These are phyloP conservation scores for Pythium dissotocum DNA, from an alignment of 352 stramenopile genomes.

Conservation along the genomic window DNA sequence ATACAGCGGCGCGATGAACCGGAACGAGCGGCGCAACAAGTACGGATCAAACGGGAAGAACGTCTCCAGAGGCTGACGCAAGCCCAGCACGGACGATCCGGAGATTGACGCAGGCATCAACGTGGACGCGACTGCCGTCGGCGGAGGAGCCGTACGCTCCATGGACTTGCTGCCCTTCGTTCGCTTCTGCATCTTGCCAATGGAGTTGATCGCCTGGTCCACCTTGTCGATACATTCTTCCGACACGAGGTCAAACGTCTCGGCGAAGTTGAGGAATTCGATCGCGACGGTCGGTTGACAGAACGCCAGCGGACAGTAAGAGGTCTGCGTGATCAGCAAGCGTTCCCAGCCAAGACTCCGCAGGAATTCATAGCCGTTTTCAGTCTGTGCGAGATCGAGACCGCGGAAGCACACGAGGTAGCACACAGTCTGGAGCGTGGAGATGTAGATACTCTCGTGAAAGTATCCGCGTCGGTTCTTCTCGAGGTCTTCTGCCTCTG, in stretches of 20 bases:
- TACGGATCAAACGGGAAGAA: slow-evolving; percentile 99
- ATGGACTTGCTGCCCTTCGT: slow-evolving; percentile 55
- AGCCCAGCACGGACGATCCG: slow-evolving; percentile 36
- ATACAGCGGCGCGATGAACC: slow-evolving; percentile 93
- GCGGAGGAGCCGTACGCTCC: slow-evolving; percentile 60
- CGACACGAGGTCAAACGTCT: slow-evolving; percentile 75
- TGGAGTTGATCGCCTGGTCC: slow-evolving; percentile 65
- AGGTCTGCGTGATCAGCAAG: slow-evolving; percentile 52
- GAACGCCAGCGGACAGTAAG: slow-evolving; percentile 72
- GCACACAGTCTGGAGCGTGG: slow-evolving; percentile 93
- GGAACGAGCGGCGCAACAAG: slow-evolving; percentile 92
- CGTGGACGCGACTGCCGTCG: slow-evolving; percentile 27
- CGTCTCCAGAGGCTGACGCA: slow-evolving; percentile 69
- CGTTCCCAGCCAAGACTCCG: slow-evolving; percentile 82
- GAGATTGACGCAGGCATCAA: slow-evolving; percentile 29
- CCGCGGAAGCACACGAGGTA: slow-evolving; percentile 98
- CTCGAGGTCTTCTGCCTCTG: slow-evolving; percentile 33
- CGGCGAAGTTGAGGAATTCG: slow-evolving; percentile 82
- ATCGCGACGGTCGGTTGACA: slow-evolving; percentile 79
- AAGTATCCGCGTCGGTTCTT: slow-evolving; percentile 36
- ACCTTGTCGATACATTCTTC: slow-evolving; percentile 74
- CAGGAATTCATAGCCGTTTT: slow-evolving; percentile 79
- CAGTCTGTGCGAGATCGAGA: slow-evolving; percentile 75
- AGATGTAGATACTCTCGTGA: slow-evolving; percentile 78
- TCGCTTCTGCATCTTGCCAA: slow-evolving; percentile 35